Evolutionary conservation across 1,284 basidiomycete species (phyloP).

Genomic region (Ustanciosporium gigantosporum): DNA sequence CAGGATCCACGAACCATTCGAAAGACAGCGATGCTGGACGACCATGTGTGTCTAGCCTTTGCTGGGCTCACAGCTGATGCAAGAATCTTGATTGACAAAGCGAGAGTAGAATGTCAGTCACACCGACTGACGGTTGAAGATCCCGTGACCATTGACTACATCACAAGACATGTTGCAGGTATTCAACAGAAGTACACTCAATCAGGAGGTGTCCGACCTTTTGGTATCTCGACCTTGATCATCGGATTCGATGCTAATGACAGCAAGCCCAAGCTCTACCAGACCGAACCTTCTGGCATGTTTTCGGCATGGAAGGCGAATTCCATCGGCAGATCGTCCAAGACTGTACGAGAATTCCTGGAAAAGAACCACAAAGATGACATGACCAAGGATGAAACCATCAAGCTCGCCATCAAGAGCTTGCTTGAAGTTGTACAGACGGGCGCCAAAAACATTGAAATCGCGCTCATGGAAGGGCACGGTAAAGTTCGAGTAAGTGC

Average conservation of each 20-base stretch:
- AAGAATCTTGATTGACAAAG: constrained; percentile 95
- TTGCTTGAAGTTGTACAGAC: constrained; percentile 98
- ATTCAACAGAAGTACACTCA: constrained; percentile 99
- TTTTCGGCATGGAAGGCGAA: constrained; percentile 98
- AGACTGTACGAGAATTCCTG: constrained; percentile 97
- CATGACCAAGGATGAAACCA: constrained; percentile 81
- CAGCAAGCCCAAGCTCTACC: constrained; percentile 82
- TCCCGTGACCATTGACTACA: constrained; percentile 96
- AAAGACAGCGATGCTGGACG: constrained; percentile 98
- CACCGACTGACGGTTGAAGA: constrained; percentile 97
- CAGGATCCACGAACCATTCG: constrained; percentile 97
- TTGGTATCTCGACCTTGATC: constrained; percentile 95
- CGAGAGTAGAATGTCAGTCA: constrained; percentile 94
- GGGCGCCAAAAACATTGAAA: constrained; percentile 79
- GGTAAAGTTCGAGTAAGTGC: constrained; percentile 46
- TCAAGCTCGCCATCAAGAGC: constrained; percentile 94
- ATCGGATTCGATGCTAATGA: constrained; percentile 97
- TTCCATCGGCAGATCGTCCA: constrained; percentile 94
- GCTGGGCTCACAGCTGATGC: constrained; percentile 97
- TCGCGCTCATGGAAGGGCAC: constrained; percentile 56
- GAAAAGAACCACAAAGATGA: constrained; percentile 98
- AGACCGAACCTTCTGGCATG: constrained; percentile 96
- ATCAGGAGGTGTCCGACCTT: constrained; percentile 96
- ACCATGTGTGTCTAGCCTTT: constrained; percentile 96
- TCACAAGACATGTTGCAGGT: constrained; percentile 94